phyloP scores from a whole-genome alignment of 164 flowering plant species.

The Annona cherimola region DNA sequence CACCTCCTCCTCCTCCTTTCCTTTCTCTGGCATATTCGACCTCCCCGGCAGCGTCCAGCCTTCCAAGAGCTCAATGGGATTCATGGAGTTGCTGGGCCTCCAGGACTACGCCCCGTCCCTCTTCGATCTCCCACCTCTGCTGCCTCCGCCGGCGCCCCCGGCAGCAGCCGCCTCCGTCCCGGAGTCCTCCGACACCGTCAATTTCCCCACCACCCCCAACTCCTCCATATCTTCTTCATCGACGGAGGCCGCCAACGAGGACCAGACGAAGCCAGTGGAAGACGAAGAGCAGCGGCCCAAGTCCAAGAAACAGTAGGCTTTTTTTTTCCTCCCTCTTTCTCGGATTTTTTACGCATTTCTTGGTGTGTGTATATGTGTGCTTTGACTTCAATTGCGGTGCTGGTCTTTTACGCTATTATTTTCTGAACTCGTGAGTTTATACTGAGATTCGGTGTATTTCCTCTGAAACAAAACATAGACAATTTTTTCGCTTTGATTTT shows the following conservation, averaged over 20 bases:
- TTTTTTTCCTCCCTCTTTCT: background rate
- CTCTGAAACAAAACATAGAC: background rate
- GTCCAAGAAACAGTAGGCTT: conserved; percentile 29
- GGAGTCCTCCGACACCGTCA: conserved; percentile 56
- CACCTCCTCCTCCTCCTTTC: conserved; percentile 15
- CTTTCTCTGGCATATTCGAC: conserved; percentile 32
- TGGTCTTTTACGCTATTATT: background rate
- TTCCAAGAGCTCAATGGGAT: conserved; percentile 19
- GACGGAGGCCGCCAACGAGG: conserved; percentile 50
- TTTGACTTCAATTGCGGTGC: too few species aligned
- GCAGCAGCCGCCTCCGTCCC: conserved; percentile 10
- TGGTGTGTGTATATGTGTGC: background rate
- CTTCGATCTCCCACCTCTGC: conserved; percentile 33
- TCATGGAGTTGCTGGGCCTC: conserved; percentile 51
- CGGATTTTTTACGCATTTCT: background rate
- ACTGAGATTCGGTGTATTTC: background rate
- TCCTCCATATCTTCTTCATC: conserved; percentile 69
- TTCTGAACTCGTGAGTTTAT: background rate
- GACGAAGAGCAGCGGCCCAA: conserved; percentile 37
- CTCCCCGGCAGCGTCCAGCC: conserved; percentile 19
- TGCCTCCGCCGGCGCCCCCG: conserved; percentile 3
- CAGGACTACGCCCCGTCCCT: conserved; percentile 35
- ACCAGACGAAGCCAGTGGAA: conserved; percentile 20
- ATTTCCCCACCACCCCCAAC: conserved; percentile 64
- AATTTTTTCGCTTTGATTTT: background rate